These are phyloP conservation scores for Tetraselmis striata DNA, from an alignment of 139 green algal species.

Conservation along the genomic window DNA sequence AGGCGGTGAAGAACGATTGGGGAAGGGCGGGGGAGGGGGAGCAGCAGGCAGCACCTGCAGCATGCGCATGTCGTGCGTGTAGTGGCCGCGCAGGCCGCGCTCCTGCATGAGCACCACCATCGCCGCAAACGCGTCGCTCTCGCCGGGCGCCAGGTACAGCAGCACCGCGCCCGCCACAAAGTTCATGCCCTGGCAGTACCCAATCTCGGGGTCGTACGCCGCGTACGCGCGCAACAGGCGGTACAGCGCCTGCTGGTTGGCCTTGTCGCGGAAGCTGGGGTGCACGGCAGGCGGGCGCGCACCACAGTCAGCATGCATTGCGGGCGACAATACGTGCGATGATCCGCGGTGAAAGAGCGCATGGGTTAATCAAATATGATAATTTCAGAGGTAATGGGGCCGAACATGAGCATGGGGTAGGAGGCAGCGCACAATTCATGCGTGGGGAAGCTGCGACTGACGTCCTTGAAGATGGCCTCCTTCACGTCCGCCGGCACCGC, in stretches of 20 bases:
- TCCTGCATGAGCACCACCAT: constrained; percentile 71
- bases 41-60: constrained; percentile 42
- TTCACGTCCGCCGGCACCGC: constrained; percentile 29
- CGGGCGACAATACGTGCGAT: constrained; percentile 14
- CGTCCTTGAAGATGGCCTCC: constrained; percentile 72
- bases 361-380: neutral
- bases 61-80: constrained; percentile 54
- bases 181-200: constrained; percentile 76
- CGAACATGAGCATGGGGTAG: too few species aligned
- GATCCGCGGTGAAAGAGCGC: neutral
- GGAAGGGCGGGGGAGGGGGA: neutral
- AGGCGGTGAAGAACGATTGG: too few species aligned
- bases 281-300: too few species aligned
- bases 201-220: constrained; percentile 60
- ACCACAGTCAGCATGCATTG: neutral
- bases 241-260: constrained; percentile 46
- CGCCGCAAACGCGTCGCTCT: constrained; percentile 57
- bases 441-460: constrained; percentile 63
- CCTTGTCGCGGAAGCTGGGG: neutral
- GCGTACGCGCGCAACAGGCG: constrained; percentile 67
- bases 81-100: constrained; percentile 50
- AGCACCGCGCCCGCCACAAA: constrained; percentile 69
- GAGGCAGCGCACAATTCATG: constrained; percentile 12
- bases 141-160: constrained; percentile 45
- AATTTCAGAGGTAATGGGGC: too few species aligned